A percentile compares a stretch with the other conserved stretches of the same genome.
Conservation (phyloP, 129 eudicot genomes). For the Flaveria brownii region DNA sequence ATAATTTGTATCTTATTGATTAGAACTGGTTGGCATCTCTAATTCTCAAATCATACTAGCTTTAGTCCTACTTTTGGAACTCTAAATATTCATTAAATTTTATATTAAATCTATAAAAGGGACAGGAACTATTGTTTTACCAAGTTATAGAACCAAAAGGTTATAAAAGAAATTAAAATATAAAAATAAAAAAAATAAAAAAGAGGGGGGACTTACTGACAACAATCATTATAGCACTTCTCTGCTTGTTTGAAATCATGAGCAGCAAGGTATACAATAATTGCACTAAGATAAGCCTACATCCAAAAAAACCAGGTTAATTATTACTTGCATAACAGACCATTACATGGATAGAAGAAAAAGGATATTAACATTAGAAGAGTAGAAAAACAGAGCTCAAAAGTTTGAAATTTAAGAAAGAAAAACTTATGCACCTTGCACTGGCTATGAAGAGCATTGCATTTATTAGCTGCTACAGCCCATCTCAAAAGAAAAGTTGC, state of each 20-base stretch:
- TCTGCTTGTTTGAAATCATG: constrained; percentile 86
- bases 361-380: neutral
- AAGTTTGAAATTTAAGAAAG: constrained; percentile 4
- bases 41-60: constrained; percentile 2
- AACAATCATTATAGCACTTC: constrained; percentile 88
- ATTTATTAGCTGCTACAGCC: constrained; percentile 82
- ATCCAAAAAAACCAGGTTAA: constrained; percentile 24
- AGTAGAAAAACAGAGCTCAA: constrained; percentile 16
- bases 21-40: constrained; percentile 2
- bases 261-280: constrained; percentile 79
- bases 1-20: neutral
- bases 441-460: constrained; percentile 93
- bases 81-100: constrained; percentile 1
- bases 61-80: constrained; percentile 18
- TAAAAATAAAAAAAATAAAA: too few relatives aligned
- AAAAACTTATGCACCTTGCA: constrained; percentile 58
- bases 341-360: neutral
- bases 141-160: constrained; percentile 10
- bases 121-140: constrained; percentile 24
- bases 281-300: constrained; percentile 97
- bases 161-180: neutral
- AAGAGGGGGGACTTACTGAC: constrained; percentile 63
- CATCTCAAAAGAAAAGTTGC: constrained; percentile 71
- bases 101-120: neutral
- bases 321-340: constrained; percentile 6